phyloP scores from a whole-genome alignment of 1,284 basidiomycete species.

The Erythrobasidium hasegawianum region DNA sequence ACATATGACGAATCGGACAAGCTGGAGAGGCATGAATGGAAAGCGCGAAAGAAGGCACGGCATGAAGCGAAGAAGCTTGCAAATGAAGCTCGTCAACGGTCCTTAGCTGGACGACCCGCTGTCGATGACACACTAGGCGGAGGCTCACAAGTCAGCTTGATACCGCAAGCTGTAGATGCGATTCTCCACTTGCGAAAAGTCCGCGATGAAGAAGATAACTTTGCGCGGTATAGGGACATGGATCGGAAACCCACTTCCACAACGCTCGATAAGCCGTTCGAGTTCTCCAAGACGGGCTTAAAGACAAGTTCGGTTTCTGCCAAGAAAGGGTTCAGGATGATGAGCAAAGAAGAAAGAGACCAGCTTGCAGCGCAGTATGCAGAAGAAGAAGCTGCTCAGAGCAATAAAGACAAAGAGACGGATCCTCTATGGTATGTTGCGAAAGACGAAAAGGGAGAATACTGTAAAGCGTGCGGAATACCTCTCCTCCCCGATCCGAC shows the following conservation, averaged over 20 bases:
- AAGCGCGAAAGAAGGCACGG: background rate
- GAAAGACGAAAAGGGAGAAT: conserved; percentile 48
- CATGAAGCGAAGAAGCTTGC: background rate
- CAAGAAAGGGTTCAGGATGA: conserved; percentile 58
- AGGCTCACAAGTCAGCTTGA: conserved; percentile 80
- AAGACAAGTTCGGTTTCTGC: conserved; percentile 56
- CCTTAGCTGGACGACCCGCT: background rate
- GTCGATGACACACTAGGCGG: conserved; percentile 77
- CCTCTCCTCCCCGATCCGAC: conserved; percentile 85
- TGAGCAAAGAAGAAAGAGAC: conserved; percentile 51
- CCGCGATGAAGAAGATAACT: conserved; percentile 91
- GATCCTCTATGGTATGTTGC: conserved; percentile 17
- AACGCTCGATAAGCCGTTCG: background rate
- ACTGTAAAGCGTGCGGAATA: conserved; percentile 81
- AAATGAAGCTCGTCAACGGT: background rate
- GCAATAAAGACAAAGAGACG: background rate
- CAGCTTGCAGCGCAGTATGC: conserved; percentile 17
- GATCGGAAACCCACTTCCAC: conserved; percentile 39
- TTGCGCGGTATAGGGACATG: conserved; percentile 81
- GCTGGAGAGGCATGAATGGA: background rate
- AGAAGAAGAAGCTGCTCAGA: conserved; percentile 6
- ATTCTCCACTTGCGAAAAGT: conserved; percentile 79
- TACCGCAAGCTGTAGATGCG: conserved; percentile 72
- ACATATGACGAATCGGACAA: conserved; percentile 8
- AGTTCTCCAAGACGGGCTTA: conserved; percentile 18